These are phyloP conservation scores for Aspergillus novofumigatus DNA, from an alignment of 2,329 filamentous ascomycete genomes.

Conservation along the genomic window DNA sequence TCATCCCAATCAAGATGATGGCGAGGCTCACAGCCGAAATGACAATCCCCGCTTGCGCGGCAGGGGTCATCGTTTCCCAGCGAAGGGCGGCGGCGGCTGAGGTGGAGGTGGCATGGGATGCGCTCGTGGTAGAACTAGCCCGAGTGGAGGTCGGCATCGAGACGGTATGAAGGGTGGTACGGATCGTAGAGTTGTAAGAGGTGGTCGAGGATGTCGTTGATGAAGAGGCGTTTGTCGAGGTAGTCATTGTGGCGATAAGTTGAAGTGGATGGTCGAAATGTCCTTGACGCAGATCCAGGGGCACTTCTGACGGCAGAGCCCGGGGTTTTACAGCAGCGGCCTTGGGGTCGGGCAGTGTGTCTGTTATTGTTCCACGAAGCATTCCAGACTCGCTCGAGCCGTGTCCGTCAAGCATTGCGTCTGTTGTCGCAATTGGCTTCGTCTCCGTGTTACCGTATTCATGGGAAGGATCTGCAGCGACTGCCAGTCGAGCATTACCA, in stretches of 20 bases:
- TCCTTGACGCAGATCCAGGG: not conserved
- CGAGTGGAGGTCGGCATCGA: not conserved
- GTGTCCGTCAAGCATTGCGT: no score
- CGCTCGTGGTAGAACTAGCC: not conserved
- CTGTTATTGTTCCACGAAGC: not conserved
- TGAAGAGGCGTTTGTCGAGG: not conserved
- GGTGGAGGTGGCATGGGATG: not conserved
- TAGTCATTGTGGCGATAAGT: not conserved
- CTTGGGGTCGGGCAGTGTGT: not conserved
- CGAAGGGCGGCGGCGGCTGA: not conserved
- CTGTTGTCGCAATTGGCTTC: not conserved
- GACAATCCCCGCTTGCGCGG: not conserved
- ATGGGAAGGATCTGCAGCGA: not conserved
- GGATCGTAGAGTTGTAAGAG: not conserved
- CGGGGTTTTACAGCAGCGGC: not conserved
- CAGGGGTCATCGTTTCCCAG: not conserved
- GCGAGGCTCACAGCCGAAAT: not conserved
- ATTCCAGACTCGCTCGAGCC: not conserved
- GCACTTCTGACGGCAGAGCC: not conserved
- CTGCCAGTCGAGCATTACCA: not conserved
- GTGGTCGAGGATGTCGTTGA: not conserved
- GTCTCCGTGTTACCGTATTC: not conserved
- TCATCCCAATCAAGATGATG: not conserved
- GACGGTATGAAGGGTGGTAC: not conserved
- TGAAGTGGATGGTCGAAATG: not conserved